Conservation (phyloP, 2,329 filamentous ascomycete genomes). For the Dothideomycetidae sp. region DNA sequence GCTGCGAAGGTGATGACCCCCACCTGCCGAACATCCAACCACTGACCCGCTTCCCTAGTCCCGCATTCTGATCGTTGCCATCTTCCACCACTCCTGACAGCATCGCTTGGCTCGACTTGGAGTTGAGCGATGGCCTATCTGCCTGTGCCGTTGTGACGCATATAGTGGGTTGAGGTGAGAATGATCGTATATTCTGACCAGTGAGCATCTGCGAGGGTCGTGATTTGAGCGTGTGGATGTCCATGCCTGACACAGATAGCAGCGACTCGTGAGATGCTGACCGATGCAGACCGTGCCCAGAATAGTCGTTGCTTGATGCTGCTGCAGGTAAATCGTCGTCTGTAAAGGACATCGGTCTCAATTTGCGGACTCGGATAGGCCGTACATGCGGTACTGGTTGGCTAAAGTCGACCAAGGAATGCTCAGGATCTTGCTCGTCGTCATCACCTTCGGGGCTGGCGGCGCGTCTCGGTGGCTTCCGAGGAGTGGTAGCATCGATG, state of each 20-base stretch:
- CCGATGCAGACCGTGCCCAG: constrained; percentile 38
- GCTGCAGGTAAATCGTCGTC: constrained; percentile 6
- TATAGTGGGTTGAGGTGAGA: constrained; percentile 33
- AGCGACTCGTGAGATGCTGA: constrained; percentile 75
- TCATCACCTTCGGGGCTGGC: constrained; percentile 8
- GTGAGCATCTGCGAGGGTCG: constrained; percentile 61
- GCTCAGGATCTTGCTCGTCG: constrained; percentile 7
- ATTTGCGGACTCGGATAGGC: constrained; percentile 3
- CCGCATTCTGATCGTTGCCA: constrained; percentile 21
- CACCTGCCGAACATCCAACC: constrained; percentile 52
- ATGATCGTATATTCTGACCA: constrained; percentile 35
- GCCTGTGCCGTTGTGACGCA: constrained; percentile 22
- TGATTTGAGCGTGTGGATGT: constrained; percentile 62
- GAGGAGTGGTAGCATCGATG: constrained; percentile 10
- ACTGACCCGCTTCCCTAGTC: constrained; percentile 42
- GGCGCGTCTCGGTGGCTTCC: constrained; percentile 8
- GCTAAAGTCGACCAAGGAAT: constrained; percentile 8
- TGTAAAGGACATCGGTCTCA: constrained; percentile 6
- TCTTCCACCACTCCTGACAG: constrained; percentile 22
- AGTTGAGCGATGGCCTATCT: constrained; percentile 19
- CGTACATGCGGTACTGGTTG: constrained; percentile 5
- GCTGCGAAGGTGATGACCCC: constrained; percentile 32
- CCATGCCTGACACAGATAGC: constrained; percentile 72
- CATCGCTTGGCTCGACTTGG: constrained; percentile 17
- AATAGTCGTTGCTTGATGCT: not conserved